phyloP scores from a whole-genome alignment of 768 basidiomycete species.

The Galerina sulciceps region DNA sequence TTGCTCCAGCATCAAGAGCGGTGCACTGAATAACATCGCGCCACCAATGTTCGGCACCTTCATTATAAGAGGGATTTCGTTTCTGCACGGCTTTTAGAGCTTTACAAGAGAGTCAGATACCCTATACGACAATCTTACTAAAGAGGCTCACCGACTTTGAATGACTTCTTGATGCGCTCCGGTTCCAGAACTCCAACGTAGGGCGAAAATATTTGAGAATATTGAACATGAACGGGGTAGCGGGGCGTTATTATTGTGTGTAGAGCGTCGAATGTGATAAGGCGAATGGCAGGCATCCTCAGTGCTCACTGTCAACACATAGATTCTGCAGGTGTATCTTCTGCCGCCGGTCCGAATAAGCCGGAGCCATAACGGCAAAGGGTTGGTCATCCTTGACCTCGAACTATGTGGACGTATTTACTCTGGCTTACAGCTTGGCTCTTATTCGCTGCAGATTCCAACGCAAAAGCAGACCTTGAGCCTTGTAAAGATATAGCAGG shows the following conservation, averaged over 20 bases:
- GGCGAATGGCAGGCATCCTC: constrained; percentile 39
- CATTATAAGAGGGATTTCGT: constrained; percentile 61
- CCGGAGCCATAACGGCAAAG: too few relatives aligned
- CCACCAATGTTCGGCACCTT: constrained; percentile 72
- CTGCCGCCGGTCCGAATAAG: too few relatives aligned
- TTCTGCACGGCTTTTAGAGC: constrained; percentile 53
- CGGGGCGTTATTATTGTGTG: constrained; percentile 78
- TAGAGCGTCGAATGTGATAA: constrained; percentile 81
- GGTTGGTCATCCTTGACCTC: background rate
- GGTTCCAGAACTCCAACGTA: constrained; percentile 67
- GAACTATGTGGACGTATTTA: constrained; percentile 4
- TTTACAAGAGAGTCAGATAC: constrained; percentile 19
- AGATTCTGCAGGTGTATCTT: too few relatives aligned
- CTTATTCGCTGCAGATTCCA: background rate
- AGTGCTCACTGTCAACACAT: too few relatives aligned
- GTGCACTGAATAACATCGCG: constrained; percentile 75
- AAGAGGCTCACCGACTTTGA: constrained; percentile 53
- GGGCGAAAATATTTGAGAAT: constrained; percentile 68
- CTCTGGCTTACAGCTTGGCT: constrained; percentile 1
- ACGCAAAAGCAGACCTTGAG: constrained; percentile 30
- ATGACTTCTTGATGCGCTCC: constrained; percentile 54
- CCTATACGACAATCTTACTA: background rate
- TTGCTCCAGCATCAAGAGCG: constrained; percentile 75
- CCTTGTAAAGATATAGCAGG: constrained; percentile 58
- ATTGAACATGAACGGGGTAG: constrained; percentile 66